phyloP scores from a whole-genome alignment of 1,284 basidiomycete species.

The Trichosporon coremiiforme region DNA sequence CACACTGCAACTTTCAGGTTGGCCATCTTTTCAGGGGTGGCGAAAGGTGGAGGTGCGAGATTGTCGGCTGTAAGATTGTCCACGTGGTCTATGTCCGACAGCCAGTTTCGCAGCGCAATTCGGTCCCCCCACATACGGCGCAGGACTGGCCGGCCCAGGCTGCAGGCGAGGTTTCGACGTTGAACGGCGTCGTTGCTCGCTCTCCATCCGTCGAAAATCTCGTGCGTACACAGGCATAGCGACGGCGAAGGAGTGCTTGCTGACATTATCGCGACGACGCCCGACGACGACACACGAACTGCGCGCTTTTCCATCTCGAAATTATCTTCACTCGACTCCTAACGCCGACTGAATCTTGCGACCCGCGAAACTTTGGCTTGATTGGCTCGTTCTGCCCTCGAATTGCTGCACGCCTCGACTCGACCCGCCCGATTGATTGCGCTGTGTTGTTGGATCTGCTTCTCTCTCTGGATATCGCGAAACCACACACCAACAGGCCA shows the following conservation, averaged over 20 bases:
- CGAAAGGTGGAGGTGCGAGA: neutral
- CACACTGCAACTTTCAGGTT: neutral
- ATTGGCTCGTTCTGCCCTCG: neutral
- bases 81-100: constrained; percentile 11
- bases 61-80: neutral
- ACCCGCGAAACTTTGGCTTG: constrained; percentile 4
- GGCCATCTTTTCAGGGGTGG: neutral
- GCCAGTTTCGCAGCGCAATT: neutral
- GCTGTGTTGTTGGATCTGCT: neutral
- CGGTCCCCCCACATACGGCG: constrained; percentile 2
- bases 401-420: neutral
- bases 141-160: neutral
- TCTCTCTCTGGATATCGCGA: constrained; percentile 14
- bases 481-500: constrained; percentile 31
- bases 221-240: constrained; percentile 24
- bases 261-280: constrained; percentile 1
- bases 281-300: constrained; percentile 9
- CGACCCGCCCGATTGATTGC: neutral
- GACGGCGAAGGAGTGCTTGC: constrained; percentile 4
- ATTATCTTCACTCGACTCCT: neutral
- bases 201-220: constrained; percentile 28
- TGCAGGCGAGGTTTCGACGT: constrained; percentile 1
- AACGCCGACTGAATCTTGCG: neutral
- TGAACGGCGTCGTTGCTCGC: constrained; percentile 20
- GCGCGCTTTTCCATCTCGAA: constrained; percentile 6